These are phyloP conservation scores for Gilbertella persicaria DNA, from an alignment of 371 early-diverging fungal species.

Conservation along the genomic window DNA sequence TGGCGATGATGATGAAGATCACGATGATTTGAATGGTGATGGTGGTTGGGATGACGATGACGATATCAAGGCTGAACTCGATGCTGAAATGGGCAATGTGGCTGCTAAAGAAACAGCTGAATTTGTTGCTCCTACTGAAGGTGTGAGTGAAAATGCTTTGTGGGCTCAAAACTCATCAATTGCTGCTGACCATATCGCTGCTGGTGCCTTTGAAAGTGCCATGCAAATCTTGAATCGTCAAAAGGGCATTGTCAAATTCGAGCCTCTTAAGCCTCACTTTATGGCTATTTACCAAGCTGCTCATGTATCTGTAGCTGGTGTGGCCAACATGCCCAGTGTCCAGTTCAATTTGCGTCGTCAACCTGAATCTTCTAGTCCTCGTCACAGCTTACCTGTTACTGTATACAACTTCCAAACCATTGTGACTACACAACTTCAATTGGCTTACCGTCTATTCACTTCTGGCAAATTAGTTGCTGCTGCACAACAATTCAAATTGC, in stretches of 20 bases:
- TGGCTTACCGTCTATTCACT: slow-evolving; percentile 78
- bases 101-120: slow-evolving; percentile 66
- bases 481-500: slow-evolving; percentile 67
- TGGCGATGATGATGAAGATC: slow-evolving; percentile 24
- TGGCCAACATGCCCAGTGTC: slow-evolving; percentile 64
- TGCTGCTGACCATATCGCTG: slow-evolving; percentile 90
- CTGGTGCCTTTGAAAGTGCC: slow-evolving; percentile 92
- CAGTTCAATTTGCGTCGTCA: slow-evolving; percentile 66
- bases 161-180: slow-evolving; percentile 85
- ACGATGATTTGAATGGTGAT: slow-evolving; percentile 52
- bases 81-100: slow-evolving; percentile 61
- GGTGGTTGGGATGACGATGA: slow-evolving; percentile 62
- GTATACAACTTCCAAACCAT: slow-evolving; percentile 57
- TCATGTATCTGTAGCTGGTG: slow-evolving; percentile 65
- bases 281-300: slow-evolving; percentile 79
- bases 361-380: slow-evolving; percentile 53
- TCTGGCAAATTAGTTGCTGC: slow-evolving; percentile 78
- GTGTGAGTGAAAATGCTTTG: slow-evolving; percentile 63
- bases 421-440: slow-evolving; percentile 65
- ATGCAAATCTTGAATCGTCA: slow-evolving; percentile 92
- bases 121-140: slow-evolving; percentile 72
- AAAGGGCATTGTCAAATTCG: slow-evolving; percentile 87
- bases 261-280: slow-evolving; percentile 85
- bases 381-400: slow-evolving; percentile 57
- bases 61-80: slow-evolving; percentile 64